A percentile compares a stretch with the other conserved stretches of the same genome.
Evolutionary conservation across 2,329 filamentous ascomycete species (phyloP).

Genomic region (Cladosporium oxysporum): DNA sequence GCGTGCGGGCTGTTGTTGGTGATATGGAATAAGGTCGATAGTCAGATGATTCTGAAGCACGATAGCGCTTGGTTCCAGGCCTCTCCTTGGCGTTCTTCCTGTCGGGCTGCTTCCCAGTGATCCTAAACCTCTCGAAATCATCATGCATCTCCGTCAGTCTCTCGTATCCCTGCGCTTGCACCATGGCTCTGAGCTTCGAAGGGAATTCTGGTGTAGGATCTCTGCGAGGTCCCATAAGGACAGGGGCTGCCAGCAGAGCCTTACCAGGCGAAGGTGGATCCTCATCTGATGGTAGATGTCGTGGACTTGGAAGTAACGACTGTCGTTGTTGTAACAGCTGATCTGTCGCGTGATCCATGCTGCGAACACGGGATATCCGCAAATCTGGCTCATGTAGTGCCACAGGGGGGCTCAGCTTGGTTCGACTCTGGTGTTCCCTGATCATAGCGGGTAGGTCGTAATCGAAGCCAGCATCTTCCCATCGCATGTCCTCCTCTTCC

Average conservation of each 20-base stretch:
- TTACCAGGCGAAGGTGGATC: background rate
- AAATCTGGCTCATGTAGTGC: background rate
- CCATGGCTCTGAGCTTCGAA: background rate
- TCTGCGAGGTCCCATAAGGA: background rate
- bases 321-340: background rate
- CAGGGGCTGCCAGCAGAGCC: background rate
- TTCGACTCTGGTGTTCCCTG: too few relatives aligned
- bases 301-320: background rate
- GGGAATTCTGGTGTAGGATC: background rate
- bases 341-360: background rate
- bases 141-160: background rate
- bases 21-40: background rate
- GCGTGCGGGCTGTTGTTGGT: background rate
- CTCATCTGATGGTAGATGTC: background rate
- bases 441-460: background rate
- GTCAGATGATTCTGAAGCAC: background rate
- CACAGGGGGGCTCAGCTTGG: background rate
- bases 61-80: background rate
- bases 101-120: background rate
- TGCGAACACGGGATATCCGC: background rate
- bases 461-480: constrained; percentile 5
- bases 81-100: background rate
- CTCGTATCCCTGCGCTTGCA: background rate
- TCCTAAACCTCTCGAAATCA: background rate
- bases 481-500: background rate